Conservation (phyloP, 768 basidiomycete species). For the button mushroom (Agaricus bisporus) region DNA sequence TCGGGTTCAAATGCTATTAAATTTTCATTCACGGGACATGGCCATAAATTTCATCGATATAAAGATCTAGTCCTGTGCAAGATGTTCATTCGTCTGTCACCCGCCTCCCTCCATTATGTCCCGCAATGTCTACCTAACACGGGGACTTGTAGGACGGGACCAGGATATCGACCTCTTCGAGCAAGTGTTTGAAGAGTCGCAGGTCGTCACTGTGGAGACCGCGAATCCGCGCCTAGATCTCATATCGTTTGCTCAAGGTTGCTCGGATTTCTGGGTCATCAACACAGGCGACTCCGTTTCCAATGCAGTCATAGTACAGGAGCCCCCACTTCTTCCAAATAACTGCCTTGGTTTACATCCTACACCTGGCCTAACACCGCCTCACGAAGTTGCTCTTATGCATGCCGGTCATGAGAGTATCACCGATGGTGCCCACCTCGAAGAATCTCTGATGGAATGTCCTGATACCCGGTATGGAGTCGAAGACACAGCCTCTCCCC, state of each 20-base stretch:
- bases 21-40: neutral
- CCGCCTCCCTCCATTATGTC: slow-evolving; percentile 2
- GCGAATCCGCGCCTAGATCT: slow-evolving; percentile 31
- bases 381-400: no score
- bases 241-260: slow-evolving; percentile 30
- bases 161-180: slow-evolving; percentile 28
- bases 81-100: neutral
- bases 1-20: slow-evolving; percentile 5
- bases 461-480: neutral
- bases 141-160: slow-evolving; percentile 32
- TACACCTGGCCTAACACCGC: neutral
- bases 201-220: slow-evolving; percentile 33
- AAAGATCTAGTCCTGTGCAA: neutral
- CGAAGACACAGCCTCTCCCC: neutral
- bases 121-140: slow-evolving; percentile 16
- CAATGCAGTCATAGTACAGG: slow-evolving; percentile 1
- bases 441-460: neutral
- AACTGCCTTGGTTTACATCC: slow-evolving; percentile 1
- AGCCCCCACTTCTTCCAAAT: neutral
- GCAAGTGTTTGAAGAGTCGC: slow-evolving; percentile 33
- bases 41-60: neutral
- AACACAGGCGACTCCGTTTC: slow-evolving; percentile 7
- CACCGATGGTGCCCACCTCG: neutral
- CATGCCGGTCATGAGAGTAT: no score
- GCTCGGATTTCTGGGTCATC: slow-evolving; percentile 40